A percentile compares a stretch with the other conserved stretches of the same genome.
These are phyloP conservation scores for Fusarium floridanum DNA, from an alignment of 2,329 filamentous ascomycete species.

Conservation along the genomic window DNA sequence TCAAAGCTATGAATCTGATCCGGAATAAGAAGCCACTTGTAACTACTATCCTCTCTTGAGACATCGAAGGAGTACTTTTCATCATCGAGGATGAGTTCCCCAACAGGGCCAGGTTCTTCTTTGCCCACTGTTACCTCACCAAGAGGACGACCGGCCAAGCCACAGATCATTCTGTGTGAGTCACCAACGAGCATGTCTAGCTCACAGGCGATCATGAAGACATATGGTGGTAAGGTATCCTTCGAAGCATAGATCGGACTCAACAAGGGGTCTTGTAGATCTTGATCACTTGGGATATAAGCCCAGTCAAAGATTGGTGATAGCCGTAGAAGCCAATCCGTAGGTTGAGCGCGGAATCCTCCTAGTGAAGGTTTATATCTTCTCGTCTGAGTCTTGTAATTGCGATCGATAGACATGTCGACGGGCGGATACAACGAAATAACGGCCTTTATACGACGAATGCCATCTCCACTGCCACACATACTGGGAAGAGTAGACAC, in stretches of 20 bases:
- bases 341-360: constrained; percentile 10
- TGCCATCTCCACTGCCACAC: constrained; percentile 25
- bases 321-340: constrained; percentile 6
- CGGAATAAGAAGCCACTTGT: constrained; percentile 28
- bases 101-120: not conserved
- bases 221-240: constrained; percentile 3
- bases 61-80: constrained; percentile 23
- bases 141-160: not conserved
- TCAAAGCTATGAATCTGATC: constrained; percentile 32
- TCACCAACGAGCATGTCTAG: constrained; percentile 28
- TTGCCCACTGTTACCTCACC: constrained; percentile 9
- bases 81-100: constrained; percentile 21
- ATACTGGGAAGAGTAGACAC: constrained; percentile 24
- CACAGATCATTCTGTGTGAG: constrained; percentile 23
- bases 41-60: not conserved
- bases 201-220: constrained; percentile 21
- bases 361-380: constrained; percentile 23
- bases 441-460: constrained; percentile 7
- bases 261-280: constrained; percentile 14
- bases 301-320: constrained; percentile 26
- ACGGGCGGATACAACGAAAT: constrained; percentile 13
- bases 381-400: constrained; percentile 16
- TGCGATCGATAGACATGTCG: constrained; percentile 9
- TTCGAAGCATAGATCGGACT: constrained; percentile 19
- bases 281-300: constrained; percentile 8